Base-by-base conservation (phyloP, 495 filamentous ascomycete genomes). In the Penicillium arizonense region DNA sequence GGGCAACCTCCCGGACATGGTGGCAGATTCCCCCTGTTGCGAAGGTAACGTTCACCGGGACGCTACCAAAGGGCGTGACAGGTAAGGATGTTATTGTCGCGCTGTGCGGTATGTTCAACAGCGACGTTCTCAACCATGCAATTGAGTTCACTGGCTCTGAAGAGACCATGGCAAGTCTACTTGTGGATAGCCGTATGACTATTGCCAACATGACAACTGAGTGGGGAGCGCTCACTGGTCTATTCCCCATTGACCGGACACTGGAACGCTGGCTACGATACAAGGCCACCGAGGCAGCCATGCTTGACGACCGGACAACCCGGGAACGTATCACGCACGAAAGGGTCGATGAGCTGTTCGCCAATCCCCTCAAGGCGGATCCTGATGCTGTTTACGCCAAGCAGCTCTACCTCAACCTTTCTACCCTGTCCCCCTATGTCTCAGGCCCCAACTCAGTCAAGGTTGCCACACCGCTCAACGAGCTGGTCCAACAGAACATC, bases 141-240 rank as follows among this genome's bases (percentile, higher is more conserved):
- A 87, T 97, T 57, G 92, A 97, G 67, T 96, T 97, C 62, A 84
- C 82, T 5, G 93, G 91, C 0, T 82, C 86, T 0, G 82, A 87
- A 56, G 78, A 90, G 58, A 96, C 92, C 0, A 78, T 97, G 76
- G 44, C 67, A 13, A 93, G 83, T 62, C 68, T 97, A 26, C 72
- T 84, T 0, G 74, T 97, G 5, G 90, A 95, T 62, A 82, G 88
- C 65, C 78, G 92, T 11, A 67, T 97, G 21, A 83, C 90, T 0
- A 96, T 97, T 63, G 83, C 87, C 38, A 97, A 97, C 71, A 97
- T 97, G 94, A 89, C 91, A 0, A 95, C 88, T 1, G 94, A 98
- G 67, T 97, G 92, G 93, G 91, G 90, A 36, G 93, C 91, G 0
- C 73, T 96, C 10, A 81, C 80, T 24, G 88, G 87, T 14, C 70